Percentiles rank a stretch among this genome's conserved stretches.
Evolutionary conservation across 148 eudicot genomes (phyloP).

Genomic region (Nepenthes gracilis): DNA sequence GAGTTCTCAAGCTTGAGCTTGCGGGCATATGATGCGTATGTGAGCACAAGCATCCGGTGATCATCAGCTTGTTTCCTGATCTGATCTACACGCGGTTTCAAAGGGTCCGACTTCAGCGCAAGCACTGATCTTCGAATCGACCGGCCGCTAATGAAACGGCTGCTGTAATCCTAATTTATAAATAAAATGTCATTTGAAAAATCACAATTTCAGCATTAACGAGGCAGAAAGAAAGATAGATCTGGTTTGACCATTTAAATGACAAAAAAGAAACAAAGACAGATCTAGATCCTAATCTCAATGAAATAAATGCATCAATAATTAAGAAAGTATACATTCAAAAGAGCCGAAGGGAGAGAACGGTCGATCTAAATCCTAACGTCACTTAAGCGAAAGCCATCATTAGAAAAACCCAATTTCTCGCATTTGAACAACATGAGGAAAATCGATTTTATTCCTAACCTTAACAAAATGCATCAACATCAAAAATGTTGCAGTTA

Average conservation of each 20-base stretch:
- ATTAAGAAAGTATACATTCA: too few species aligned
- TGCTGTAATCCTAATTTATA: constrained; percentile 1
- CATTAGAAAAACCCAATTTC: too few species aligned
- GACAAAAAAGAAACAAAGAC: too few species aligned
- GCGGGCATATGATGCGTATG: constrained; percentile 57
- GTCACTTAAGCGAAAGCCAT: too few species aligned
- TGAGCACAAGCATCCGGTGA: constrained; percentile 33
- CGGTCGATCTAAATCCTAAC: too few species aligned
- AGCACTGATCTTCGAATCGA: constrained; percentile 27
- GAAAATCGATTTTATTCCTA: too few species aligned
- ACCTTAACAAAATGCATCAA: neutral
- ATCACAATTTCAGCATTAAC: constrained; percentile 4
- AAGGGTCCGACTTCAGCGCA: constrained; percentile 48
- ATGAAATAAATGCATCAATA: constrained; percentile 1
- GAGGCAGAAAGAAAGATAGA: neutral
- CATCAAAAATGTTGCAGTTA: neutral
- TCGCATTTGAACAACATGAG: too few species aligned
- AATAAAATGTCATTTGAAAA: neutral
- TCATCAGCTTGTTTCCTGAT: constrained; percentile 59
- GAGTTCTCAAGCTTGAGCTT: constrained; percentile 64
- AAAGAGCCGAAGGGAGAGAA: too few species aligned
- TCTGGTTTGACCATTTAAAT: neutral
- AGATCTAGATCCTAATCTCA: too few species aligned
- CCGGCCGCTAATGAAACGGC: constrained; percentile 11
- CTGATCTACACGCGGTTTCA: constrained; percentile 49